phyloP scores from a whole-genome alignment of 163 green algal species.

The Chlorella variabilis region DNA sequence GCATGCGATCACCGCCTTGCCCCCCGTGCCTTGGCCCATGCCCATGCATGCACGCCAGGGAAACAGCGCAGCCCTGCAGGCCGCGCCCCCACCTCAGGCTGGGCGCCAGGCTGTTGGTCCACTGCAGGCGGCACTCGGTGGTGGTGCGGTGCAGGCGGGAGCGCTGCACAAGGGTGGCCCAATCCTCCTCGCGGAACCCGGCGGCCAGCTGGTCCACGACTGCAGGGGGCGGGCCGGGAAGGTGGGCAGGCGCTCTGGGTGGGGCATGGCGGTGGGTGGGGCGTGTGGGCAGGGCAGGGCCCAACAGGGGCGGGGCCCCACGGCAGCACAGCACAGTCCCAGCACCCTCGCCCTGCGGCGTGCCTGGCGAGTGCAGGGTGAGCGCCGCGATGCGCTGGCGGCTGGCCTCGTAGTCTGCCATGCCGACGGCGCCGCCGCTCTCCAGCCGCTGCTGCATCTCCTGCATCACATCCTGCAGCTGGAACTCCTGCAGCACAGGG shows the following conservation, averaged over 20 bases:
- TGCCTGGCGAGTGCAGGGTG: constrained; percentile 17
- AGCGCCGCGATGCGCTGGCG: constrained; percentile 4
- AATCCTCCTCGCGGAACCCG: constrained; percentile 16
- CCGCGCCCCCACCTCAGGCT: neutral
- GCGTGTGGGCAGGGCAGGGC: neutral
- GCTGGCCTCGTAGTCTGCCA: constrained; percentile 11
- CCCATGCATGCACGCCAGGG: too few species aligned
- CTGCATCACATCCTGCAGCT: constrained; percentile 29
- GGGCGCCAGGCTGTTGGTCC: constrained; percentile 21
- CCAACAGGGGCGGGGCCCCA: neutral
- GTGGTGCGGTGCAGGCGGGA: constrained; percentile 17
- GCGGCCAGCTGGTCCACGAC: constrained; percentile 23
- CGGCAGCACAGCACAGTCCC: neutral
- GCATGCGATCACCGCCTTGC: too few species aligned
- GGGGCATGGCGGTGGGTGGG: neutral
- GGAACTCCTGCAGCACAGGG: constrained; percentile 18
- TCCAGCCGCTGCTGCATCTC: constrained; percentile 40
- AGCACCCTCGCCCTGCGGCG: neutral
- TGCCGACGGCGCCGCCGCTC: constrained; percentile 5
- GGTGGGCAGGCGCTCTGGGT: too few species aligned
- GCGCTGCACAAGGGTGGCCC: constrained; percentile 23
- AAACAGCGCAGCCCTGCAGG: too few species aligned
- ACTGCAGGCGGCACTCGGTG: constrained; percentile 36
- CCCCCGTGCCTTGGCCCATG: too few species aligned
- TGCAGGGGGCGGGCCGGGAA: neutral